Evolutionary conservation across 495 filamentous ascomycete species (phyloP).

Genomic region (Hypoxylon cercidicola): DNA sequence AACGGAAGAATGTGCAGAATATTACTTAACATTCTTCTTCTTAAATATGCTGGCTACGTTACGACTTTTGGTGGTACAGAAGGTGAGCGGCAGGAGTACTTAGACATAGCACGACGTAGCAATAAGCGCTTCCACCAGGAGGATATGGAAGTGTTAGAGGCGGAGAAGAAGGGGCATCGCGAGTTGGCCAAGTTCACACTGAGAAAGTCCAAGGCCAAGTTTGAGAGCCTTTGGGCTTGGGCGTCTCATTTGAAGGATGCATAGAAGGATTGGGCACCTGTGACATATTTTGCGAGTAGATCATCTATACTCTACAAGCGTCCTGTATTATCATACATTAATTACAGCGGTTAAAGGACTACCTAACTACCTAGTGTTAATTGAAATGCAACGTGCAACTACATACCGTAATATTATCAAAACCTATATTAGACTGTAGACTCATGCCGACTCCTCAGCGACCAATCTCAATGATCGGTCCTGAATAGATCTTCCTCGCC

Average conservation of each 20-base stretch:
- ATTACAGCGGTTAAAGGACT: too few species aligned
- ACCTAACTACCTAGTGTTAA: too few species aligned
- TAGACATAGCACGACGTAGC: conserved; percentile 22
- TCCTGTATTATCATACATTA: too few species aligned
- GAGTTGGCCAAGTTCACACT: conserved; percentile 26
- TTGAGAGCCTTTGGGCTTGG: background rate
- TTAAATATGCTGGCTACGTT: conserved; percentile 44
- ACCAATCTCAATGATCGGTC: too few species aligned
- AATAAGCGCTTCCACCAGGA: conserved; percentile 39
- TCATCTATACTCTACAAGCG: too few species aligned
- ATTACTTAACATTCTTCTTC: conserved; percentile 47
- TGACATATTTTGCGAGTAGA: too few species aligned
- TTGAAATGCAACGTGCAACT: too few species aligned
- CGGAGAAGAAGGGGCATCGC: conserved; percentile 28
- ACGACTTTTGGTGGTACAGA: conserved; percentile 30
- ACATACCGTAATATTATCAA: too few species aligned
- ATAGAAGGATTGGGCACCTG: too few species aligned
- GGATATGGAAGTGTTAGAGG: conserved; percentile 39
- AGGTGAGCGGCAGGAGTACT: conserved; percentile 36
- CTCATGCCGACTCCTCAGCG: too few species aligned
- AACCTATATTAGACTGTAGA: too few species aligned
- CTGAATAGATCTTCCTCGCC: too few species aligned
- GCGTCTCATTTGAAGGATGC: background rate
- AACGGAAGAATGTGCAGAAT: conserved; percentile 53
- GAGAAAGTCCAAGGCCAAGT: conserved; percentile 5